Evolutionary conservation across 805 yeast species (phyloP), one percentile per base, ranked within the genome.

Genomic region (Wickerhamiella lipophila): DNA sequence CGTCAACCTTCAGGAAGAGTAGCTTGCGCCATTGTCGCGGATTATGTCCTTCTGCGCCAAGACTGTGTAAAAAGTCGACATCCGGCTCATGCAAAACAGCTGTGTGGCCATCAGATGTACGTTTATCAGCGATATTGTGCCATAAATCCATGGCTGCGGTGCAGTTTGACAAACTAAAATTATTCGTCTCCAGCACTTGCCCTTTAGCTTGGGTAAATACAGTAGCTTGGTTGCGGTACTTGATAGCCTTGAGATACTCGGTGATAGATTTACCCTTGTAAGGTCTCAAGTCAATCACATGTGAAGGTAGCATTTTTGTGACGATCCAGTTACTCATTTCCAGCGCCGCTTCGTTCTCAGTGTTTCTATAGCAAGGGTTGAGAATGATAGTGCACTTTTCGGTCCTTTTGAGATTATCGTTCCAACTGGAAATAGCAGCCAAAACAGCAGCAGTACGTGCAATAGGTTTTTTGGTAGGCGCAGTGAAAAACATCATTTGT

Each of bases 401-500:
- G 11, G 51, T 30, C 12, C 52, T 41, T 1, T 63, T 60, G 22
- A 60, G 58, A 3, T 19, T 13, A 15, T 55, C 34, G 53, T 69
- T 69, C 68, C 70, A 69, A 18, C 60, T 56, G 1, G 65, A 54
- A 40, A 69, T 55, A 0, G 73, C 66, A 19, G 67, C 58, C 52
- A 67, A 56, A 9, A 70, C 60, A 2, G 70, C 71, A 1, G 70
- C 71, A 25, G 64, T 57, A 21, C 73, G 58, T 1, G 72, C 70
- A 13, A 68, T 65, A 2, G 73, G 72, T 49, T 64, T 62, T 48
- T 58, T 62, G 4, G 71, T 62, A 12, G 65, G 61, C n/a, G 68
- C 55, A 18, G 68, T 64, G 52, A 64, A 70, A 51, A 68, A 65
- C 23, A 66, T 64, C 6, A 70, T 56, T 50, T 69, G 64, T 8